Conservation (phyloP, 2,329 filamentous ascomycete species). For the Exophiala sideris region DNA sequence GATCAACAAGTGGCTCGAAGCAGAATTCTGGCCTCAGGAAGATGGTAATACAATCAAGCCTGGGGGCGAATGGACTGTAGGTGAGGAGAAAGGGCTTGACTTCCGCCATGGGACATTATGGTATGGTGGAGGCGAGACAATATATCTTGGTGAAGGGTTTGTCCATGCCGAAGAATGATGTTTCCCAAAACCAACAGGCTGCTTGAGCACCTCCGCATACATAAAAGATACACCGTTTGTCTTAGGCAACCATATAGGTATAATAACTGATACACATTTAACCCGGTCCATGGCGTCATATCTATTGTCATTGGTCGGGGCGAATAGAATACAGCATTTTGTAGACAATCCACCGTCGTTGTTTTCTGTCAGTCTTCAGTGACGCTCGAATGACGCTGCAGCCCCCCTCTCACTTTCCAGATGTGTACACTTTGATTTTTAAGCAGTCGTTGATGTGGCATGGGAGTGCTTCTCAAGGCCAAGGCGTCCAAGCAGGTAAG, state of each 20-base stretch:
- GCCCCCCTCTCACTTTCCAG: background rate
- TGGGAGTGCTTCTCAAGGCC: background rate
- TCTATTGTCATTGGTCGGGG: background rate
- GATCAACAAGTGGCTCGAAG: conserved; percentile 71
- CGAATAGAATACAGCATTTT: background rate
- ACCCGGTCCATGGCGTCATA: background rate
- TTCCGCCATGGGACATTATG: conserved; percentile 72
- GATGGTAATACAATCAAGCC: conserved; percentile 33
- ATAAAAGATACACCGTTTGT: background rate
- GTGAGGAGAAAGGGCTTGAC: conserved; percentile 77
- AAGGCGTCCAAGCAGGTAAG: background rate
- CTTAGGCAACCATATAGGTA: background rate
- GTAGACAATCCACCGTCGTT: background rate
- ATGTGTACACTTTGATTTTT: background rate
- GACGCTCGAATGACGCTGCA: conserved; percentile 13
- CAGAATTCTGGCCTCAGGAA: conserved; percentile 64
- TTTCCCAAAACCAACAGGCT: background rate
- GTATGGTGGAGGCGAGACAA: conserved; percentile 78
- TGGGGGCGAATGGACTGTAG: conserved; percentile 78
- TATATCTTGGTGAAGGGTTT: conserved; percentile 49
- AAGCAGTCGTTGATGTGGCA: background rate
- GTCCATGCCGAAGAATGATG: conserved; percentile 5
- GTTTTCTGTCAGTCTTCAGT: background rate
- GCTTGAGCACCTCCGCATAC: background rate
- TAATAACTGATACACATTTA: background rate